These are phyloP conservation scores for Zoysia japonica DNA, from an alignment of 176 grass and related monocot genomes.

Conservation along the genomic window DNA sequence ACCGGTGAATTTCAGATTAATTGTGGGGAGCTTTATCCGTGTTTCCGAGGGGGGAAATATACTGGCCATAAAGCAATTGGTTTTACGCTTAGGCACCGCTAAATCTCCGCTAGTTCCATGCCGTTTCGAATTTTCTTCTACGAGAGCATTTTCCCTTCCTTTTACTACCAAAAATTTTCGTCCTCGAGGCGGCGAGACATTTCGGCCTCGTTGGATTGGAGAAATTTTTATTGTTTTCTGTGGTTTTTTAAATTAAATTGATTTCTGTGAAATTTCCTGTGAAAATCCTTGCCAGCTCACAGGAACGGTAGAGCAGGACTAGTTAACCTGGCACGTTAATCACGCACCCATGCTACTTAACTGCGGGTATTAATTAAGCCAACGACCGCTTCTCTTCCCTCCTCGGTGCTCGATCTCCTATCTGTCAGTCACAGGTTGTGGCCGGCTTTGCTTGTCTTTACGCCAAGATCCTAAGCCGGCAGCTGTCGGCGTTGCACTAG, in stretches of 20 bases:
- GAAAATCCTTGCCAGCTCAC: constrained; percentile 21
- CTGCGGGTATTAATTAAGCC: background rate
- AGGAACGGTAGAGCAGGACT: background rate
- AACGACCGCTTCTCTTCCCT: constrained; percentile 16
- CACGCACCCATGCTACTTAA: constrained; percentile 22
- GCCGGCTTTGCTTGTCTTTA: constrained; percentile 38
- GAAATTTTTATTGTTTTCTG: too few relatives aligned
- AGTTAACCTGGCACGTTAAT: constrained; percentile 28
- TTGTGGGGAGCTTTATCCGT: background rate
- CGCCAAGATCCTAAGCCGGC: constrained; percentile 19
- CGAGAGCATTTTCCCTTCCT: background rate
- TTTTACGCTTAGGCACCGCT: background rate
- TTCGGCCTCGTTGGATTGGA: too few relatives aligned
- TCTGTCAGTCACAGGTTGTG: background rate
- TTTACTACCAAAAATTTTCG: background rate
- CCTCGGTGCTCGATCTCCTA: background rate
- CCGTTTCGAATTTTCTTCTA: background rate
- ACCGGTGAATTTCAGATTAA: background rate
- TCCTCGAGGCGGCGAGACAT: too few relatives aligned
- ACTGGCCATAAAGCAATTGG: background rate
- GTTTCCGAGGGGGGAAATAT: background rate
- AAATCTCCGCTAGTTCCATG: background rate
- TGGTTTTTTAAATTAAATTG: too few relatives aligned
- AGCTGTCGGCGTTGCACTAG: constrained; percentile 8
- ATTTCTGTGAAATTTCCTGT: too few relatives aligned